Base-by-base conservation (phyloP, 345 rosid species). In the Murraya koenigii region DNA sequence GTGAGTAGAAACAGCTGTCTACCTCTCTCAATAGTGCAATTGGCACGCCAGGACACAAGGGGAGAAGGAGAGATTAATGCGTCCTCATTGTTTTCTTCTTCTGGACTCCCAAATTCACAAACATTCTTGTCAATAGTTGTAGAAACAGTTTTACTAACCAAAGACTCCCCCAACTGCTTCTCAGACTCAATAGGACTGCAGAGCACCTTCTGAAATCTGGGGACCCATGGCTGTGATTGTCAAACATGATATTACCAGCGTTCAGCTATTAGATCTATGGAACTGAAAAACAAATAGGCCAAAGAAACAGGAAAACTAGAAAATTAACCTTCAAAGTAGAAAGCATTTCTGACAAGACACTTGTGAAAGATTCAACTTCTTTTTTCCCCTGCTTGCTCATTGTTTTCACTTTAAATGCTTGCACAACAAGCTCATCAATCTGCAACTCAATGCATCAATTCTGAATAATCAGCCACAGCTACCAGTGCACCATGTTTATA, bases 51-150 rank as follows among this genome's bases (percentile, higher is more conserved):
- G 9, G 92, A 83, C 26, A 96, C 98, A 6, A 94, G 89, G 7
- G 99, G 98, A 71, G 98, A 96, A 77, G 97, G 98, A 81, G 99
- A 96, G 63, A 96, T 86, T 78, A 96, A 74, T 2, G 90, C 81
- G 72, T 85, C 87, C 75, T 78, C 78, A 5, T 78, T 80, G 26
- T 47, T 84, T 77, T 86, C 82, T 77, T 88, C 82, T 49, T 88
- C 93, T 47, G 95, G 97, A 85, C 97, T 96, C 56, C 79, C 89
- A 74, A 84, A 69, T 32, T 86, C 88, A 32, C 84, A 80, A 69
- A 75, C 69, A 32, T 82, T 87, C 14, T 87, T 78, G 8, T 86
- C 86, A 55, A 66, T 79, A 17, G 63, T 69, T 52, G 66, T 62
- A 70, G 82, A 65, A 71, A 75, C 76, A 66, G 75, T 62, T 77